These are phyloP conservation scores for Stylosanthes scabra DNA, from an alignment of 331 rosid genomes.

Conservation along the genomic window DNA sequence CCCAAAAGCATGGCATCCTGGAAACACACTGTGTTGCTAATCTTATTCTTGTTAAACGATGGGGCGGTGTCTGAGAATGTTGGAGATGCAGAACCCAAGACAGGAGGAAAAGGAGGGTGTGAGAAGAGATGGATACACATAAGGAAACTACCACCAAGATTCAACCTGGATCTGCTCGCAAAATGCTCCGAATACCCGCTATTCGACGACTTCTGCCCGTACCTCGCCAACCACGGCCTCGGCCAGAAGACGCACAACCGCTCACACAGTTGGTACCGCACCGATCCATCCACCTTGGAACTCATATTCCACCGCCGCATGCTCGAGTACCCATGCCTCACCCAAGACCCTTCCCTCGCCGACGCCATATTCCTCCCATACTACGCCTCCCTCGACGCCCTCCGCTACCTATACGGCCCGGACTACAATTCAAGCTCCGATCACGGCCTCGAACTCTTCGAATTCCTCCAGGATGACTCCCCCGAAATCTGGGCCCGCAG, in stretches of 20 bases:
- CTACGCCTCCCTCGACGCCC: slow-evolving; percentile 69
- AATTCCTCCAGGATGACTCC: slow-evolving; percentile 50
- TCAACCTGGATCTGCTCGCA: slow-evolving; percentile 80
- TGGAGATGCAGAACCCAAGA: neutral
- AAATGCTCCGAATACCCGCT: slow-evolving; percentile 78
- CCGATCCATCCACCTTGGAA: slow-evolving; percentile 74
- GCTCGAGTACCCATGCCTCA: slow-evolving; percentile 80
- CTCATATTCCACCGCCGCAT: slow-evolving; percentile 83
- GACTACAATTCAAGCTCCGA: slow-evolving; percentile 65
- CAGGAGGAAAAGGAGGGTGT: slow-evolving; percentile 19
- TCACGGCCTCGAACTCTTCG: slow-evolving; percentile 71
- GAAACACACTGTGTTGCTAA: neutral
- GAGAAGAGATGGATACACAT: slow-evolving; percentile 69
- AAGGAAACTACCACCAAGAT: slow-evolving; percentile 65
- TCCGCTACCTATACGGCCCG: slow-evolving; percentile 72
- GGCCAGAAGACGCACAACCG: slow-evolving; percentile 82
- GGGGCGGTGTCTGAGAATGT: neutral
- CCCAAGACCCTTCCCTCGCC: slow-evolving; percentile 61
- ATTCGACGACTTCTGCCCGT: slow-evolving; percentile 67
- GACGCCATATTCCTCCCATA: slow-evolving; percentile 76
- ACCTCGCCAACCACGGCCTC: slow-evolving; percentile 75
- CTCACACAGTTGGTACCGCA: slow-evolving; percentile 89
- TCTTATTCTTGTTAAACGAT: neutral
- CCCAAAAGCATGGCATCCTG: slow-evolving; percentile 13
- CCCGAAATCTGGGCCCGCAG: slow-evolving; percentile 62